Evolutionary conservation across 2,329 filamentous ascomycete species (phyloP), one percentile per base, ranked within the genome.

Genomic region (Aureobasidium zeae): DNA sequence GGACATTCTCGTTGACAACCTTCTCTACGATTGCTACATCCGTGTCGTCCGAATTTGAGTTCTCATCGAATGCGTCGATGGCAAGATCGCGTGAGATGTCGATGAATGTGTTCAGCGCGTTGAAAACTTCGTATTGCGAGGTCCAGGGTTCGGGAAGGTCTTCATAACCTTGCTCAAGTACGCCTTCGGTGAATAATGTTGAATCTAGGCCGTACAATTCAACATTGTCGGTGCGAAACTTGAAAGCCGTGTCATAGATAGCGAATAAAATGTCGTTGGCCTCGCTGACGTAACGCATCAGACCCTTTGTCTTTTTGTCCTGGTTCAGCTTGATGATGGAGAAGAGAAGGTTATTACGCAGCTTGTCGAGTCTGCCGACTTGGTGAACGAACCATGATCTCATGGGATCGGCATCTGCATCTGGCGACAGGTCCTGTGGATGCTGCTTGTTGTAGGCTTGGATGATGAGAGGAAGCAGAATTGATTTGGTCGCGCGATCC

Each of bases 121-220:
- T 61, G 33, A 70, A 60, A 22, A 70, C 61, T 32, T 64, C 64
- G 44, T 63, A 57, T 1, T 74, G 77, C 12, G 85, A 87, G 0
- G 88, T 95, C 91, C 91, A 98, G 32, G 88, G 83, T 48, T 85
- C 79, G 0, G 82, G 76, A 7, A 95, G 70, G 9, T 72, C 76
- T 15, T 79, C 72, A 31, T 56, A 61, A 32, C 76, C 74, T 12
- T 72, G 66, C 16, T 60, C 57, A 4, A 71, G 54, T 12, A 71
- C 53, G 32, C 68, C 66, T 34, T 69, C 63, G 8, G 55, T 51
- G 22, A 91, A 62, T 39, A 74, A 66, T 50, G 87, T 83, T 12
- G 74, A 66, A 13, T 73, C 71, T 4, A 95, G 71, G 2, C 86
- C 86, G 58, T 94, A 96, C 3, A 77, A 63, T 2, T 68, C 64